Conservation (phyloP, 176 grass and related monocot species). For the Hordeum marinum region DNA sequence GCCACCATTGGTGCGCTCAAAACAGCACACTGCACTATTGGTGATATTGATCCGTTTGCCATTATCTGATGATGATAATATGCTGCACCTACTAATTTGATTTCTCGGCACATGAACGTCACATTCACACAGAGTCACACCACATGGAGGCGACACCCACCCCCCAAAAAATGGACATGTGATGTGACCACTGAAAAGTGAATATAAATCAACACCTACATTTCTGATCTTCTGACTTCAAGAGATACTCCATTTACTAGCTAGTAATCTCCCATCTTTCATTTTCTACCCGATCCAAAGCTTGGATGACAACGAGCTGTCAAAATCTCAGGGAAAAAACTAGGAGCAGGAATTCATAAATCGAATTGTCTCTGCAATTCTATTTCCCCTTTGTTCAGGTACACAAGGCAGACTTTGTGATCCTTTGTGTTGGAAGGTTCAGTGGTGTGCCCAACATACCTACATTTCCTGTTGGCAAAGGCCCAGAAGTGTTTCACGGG, state of each 20-base stretch:
- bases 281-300: background rate
- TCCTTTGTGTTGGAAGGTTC: conserved; percentile 58
- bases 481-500: conserved; percentile 47
- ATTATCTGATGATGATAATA: background rate
- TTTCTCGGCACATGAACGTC: background rate
- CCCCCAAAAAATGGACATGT: too few relatives aligned
- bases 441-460: conserved; percentile 52
- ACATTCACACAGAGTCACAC: background rate
- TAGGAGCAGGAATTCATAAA: too few relatives aligned
- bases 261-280: background rate
- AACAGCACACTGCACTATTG: background rate
- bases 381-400: background rate
- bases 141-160: background rate
- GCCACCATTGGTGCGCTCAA: background rate
- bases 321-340: background rate
- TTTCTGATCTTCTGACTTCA: background rate
- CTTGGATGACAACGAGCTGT: background rate
- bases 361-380: too few relatives aligned
- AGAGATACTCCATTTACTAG: too few relatives aligned
- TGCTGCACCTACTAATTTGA: background rate
- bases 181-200: too few relatives aligned
- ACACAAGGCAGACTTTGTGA: conserved; percentile 33
- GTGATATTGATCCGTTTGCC: background rate
- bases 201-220: too few relatives aligned
- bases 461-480: conserved; percentile 32